phyloP scores from a whole-genome alignment of 1,139 yeast species.

The Candida sp. region DNA sequence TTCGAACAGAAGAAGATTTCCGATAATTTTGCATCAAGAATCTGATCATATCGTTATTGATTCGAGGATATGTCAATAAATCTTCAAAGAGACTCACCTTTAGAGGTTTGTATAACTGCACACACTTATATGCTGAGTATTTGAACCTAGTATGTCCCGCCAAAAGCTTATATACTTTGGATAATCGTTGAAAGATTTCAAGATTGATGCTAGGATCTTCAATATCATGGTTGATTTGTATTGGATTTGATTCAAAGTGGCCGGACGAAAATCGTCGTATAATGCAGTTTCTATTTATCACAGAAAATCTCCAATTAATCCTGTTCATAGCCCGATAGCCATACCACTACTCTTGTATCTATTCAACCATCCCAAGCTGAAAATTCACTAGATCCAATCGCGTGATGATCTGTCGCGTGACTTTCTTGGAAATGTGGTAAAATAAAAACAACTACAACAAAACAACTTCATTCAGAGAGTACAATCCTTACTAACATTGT shows the following conservation, averaged over 20 bases:
- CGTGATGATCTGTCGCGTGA: neutral
- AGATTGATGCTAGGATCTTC: neutral
- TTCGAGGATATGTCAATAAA: slow-evolving; percentile 14
- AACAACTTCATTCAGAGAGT: no score
- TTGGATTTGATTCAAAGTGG: neutral
- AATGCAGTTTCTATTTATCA: no score
- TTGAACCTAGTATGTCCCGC: slow-evolving; percentile 10
- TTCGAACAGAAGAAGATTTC: slow-evolving; percentile 17
- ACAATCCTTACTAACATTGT: no score
- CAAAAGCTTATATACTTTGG: slow-evolving; percentile 13
- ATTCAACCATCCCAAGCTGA: neutral
- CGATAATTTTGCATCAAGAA: slow-evolving; percentile 12
- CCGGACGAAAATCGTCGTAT: neutral
- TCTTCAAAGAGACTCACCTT: slow-evolving; percentile 15
- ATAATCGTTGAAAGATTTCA: slow-evolving; percentile 11
- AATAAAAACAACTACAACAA: neutral
- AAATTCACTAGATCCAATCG: neutral
- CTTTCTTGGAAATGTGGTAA: neutral
- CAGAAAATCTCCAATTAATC: neutral
- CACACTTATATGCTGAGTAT: slow-evolving; percentile 13
- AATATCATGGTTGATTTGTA: neutral
- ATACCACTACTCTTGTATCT: neutral
- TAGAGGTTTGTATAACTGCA: slow-evolving; percentile 10
- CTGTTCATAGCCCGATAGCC: neutral
- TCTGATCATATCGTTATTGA: slow-evolving; percentile 15